These are phyloP conservation scores for Tolypocladium ophioglossoides DNA, from an alignment of 2,329 filamentous ascomycete species.

Conservation along the genomic window DNA sequence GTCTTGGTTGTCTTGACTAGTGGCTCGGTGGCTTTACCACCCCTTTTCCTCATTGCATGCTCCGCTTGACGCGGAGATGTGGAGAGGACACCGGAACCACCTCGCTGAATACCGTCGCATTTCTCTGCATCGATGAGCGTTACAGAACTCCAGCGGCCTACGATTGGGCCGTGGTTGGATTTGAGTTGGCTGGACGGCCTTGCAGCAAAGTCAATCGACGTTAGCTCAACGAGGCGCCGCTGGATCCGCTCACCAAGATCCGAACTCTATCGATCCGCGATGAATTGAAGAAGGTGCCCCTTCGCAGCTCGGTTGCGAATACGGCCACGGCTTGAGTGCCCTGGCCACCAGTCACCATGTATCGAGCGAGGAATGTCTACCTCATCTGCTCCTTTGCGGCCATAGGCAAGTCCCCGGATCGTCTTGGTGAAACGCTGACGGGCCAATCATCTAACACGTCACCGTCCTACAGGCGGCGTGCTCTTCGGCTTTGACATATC, in stretches of 20 bases:
- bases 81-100: slow-evolving; percentile 30
- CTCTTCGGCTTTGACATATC: slow-evolving; percentile 73
- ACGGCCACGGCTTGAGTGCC: too few relatives aligned
- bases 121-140: background rate
- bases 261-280: background rate
- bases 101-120: too few relatives aligned
- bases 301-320: background rate
- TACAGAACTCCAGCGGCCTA: background rate
- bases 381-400: slow-evolving; percentile 52
- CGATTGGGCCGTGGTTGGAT: background rate
- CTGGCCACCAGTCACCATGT: slow-evolving; percentile 19
- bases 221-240: background rate
- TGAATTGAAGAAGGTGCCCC: background rate
- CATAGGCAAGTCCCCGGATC: slow-evolving; percentile 33
- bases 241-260: background rate
- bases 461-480: slow-evolving; percentile 41
- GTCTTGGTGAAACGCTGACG: background rate
- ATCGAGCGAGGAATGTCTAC: slow-evolving; percentile 41
- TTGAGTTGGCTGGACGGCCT: background rate
- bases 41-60: slow-evolving; percentile 42
- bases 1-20: background rate
- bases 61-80: slow-evolving; percentile 34
- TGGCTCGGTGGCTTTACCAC: slow-evolving; percentile 8
- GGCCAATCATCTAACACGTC: too few relatives aligned
- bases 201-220: background rate